Evolutionary conservation across 768 basidiomycete genomes (phyloP).

Genomic region (Mycena galericulata): DNA sequence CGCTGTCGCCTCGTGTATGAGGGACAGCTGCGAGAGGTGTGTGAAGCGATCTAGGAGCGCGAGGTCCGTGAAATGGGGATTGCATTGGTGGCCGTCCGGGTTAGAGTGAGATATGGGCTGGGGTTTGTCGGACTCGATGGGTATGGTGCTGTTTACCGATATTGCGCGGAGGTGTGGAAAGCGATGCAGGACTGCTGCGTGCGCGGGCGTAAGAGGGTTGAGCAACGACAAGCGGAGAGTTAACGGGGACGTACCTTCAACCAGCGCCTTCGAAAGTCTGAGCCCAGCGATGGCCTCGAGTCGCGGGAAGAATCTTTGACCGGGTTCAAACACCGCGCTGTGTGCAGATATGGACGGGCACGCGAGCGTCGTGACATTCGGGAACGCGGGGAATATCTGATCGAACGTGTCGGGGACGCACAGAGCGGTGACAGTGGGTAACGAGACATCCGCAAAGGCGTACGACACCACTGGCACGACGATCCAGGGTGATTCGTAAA

Average conservation of each 20-base stretch:
- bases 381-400: conserved; percentile 5
- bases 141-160: not conserved
- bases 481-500: not conserved
- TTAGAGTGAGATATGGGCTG: not conserved
- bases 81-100: not conserved
- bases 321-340: not conserved
- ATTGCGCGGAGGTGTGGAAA: conserved; percentile 13
- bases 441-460: not conserved
- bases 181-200: not conserved
- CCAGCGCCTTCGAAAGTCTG: not conserved
- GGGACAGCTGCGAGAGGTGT: not conserved
- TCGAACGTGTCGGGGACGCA: not conserved
- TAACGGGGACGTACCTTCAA: not conserved
- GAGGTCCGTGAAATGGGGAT: not conserved
- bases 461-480: not conserved
- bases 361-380: conserved; percentile 12
- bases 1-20: not conserved
- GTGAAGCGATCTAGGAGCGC: not conserved
- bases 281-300: conserved; percentile 9
- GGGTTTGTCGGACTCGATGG: not conserved
- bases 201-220: too few species aligned
- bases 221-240: not conserved
- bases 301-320: not conserved
- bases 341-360: not conserved
- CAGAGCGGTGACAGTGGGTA: not conserved